Conservation (phyloP, 2,329 filamentous ascomycete genomes). For the Graphium sp. region DNA sequence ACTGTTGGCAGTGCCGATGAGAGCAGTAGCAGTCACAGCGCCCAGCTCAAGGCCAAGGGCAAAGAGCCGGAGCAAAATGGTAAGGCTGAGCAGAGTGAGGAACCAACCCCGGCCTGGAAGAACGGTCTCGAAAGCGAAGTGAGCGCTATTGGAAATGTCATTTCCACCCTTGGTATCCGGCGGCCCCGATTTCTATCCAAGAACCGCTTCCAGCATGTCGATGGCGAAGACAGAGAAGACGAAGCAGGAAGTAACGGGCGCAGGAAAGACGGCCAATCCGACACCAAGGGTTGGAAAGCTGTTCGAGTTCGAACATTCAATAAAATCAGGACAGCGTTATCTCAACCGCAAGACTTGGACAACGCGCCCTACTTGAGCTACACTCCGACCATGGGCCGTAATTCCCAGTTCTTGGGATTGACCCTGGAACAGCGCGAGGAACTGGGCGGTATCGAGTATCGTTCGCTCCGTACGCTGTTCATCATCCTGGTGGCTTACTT, state of each 20-base stretch:
- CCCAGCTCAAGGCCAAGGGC: too few species aligned
- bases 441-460: conserved; percentile 89
- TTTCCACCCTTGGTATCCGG: conserved; percentile 24
- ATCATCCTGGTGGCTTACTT: conserved; percentile 67
- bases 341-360: background rate
- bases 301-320: too few species aligned
- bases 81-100: too few species aligned
- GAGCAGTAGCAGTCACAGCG: too few species aligned
- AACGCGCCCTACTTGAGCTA: conserved; percentile 85
- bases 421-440: conserved; percentile 88
- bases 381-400: conserved; percentile 80
- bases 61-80: too few species aligned
- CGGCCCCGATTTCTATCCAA: conserved; percentile 21
- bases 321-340: conserved; percentile 1
- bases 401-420: conserved; percentile 80
- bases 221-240: background rate
- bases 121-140: conserved; percentile 23
- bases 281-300: too few species aligned
- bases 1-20: too few species aligned
- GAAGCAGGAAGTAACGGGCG: background rate
- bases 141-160: conserved; percentile 19
- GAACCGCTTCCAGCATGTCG: conserved; percentile 18
- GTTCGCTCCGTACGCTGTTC: conserved; percentile 73
- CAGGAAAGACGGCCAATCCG: background rate
- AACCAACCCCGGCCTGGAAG: too few species aligned